A percentile compares a stretch with the other conserved stretches of the same genome.
These are phyloP conservation scores for Sporobolomyces pararoseus DNA, from an alignment of 768 basidiomycete species.

Conservation along the genomic window DNA sequence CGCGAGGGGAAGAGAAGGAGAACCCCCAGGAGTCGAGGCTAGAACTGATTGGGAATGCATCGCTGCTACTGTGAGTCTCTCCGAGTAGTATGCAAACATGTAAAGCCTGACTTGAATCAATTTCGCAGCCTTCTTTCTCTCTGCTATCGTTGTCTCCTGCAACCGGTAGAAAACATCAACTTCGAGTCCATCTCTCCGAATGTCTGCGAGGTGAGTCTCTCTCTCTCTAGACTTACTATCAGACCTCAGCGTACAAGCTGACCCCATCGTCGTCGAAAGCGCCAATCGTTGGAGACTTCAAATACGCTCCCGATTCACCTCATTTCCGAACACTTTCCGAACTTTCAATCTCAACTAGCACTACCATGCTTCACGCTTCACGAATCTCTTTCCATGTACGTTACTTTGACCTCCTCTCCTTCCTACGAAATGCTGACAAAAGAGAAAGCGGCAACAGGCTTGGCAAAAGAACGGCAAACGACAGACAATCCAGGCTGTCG, in stretches of 20 bases:
- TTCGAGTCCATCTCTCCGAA: slow-evolving; percentile 34
- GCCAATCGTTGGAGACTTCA: slow-evolving; percentile 38
- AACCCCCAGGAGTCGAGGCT: slow-evolving; percentile 17
- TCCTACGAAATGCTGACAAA: too few relatives aligned
- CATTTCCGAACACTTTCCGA: slow-evolving; percentile 23
- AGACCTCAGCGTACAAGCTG: too few relatives aligned
- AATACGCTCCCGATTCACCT: slow-evolving; percentile 16
- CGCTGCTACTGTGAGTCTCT: slow-evolving; percentile 12
- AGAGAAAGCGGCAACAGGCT: slow-evolving; percentile 10
- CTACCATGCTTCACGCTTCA: slow-evolving; percentile 27
- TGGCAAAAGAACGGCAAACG: slow-evolving; percentile 28
- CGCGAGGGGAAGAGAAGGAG: slow-evolving; percentile 6
- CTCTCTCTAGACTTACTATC: too few relatives aligned
- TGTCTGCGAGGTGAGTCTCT: slow-evolving; percentile 21
- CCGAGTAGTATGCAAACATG: too few relatives aligned
- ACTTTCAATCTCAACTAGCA: slow-evolving; percentile 15
- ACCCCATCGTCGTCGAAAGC: slow-evolving; percentile 15
- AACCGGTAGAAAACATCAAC: slow-evolving; percentile 38
- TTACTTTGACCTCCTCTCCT: background rate
- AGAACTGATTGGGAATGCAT: slow-evolving; percentile 32
- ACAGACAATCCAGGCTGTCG: background rate
- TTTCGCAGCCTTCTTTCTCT: slow-evolving; percentile 16
- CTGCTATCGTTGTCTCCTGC: slow-evolving; percentile 23
- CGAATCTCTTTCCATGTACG: slow-evolving; percentile 16
- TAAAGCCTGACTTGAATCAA: too few relatives aligned